Evolutionary conservation across 441 rosid species (phyloP), one percentile per base, ranked within the genome.

Genomic region (Populus hybrid): DNA sequence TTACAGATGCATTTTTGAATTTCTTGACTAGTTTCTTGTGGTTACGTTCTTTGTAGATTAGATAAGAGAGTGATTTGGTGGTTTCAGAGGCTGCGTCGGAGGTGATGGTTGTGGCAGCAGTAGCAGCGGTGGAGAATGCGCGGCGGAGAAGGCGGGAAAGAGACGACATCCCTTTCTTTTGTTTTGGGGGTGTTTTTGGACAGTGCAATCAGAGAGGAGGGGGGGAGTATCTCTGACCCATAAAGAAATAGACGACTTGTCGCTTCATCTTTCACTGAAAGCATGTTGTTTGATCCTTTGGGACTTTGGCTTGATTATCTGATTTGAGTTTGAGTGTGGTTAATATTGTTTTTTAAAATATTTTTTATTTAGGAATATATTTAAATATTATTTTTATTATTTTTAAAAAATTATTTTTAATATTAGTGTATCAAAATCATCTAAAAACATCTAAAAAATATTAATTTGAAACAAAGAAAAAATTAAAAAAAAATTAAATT

Each of bases 1-100:
- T 1, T 53, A 83, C 73, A 46, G 87, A 84, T 9, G 77, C 83
- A 59, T 77, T 79, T 68, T 89, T 92, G 88, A 92, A 92, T 80
- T 86, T 84, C 42, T 83, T 77, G 18, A 81, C 92, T 63, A 89
- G 80, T 69, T 67, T 73, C 75, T 86, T 81, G 75, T 88, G 84
- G 75, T 78, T 74, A 5, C 82, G 82, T 59, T 84, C 86, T 12
- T 69, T 75, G 82, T 84, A 83, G 16, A 90, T 64, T 63, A 59
- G 68, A 8, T 8, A 5, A 16, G 79, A 69, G 23, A 69, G 67
- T 16, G 84, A 53, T 32, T 67, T 79, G 75, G 0, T 26, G 3
- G 38, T 21, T 42, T 69, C 24, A 57, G 53, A 18, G 50, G 66
- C 70, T 0, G 69, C 65, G 26, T 79, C 35, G 79, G 81, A 26